Evolutionary conservation across 2,329 filamentous ascomycete genomes (phyloP).

Genomic region (Colletotrichum lini): DNA sequence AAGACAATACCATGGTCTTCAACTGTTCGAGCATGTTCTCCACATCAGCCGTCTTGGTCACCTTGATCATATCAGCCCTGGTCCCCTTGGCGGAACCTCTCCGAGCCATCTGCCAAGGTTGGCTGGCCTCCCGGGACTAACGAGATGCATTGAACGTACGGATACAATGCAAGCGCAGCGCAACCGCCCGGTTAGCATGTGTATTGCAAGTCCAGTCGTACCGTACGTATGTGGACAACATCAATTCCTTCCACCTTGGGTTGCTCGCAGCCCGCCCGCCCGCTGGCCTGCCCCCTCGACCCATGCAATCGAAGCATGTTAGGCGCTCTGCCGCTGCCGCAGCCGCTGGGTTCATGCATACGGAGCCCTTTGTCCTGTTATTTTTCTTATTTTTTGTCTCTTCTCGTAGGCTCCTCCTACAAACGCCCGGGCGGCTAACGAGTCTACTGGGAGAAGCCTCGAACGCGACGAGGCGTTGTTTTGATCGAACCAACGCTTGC

Average conservation of each 20-base stretch:
- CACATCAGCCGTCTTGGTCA: slow-evolving; percentile 22
- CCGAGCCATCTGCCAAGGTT: slow-evolving; percentile 1
- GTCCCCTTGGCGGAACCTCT: slow-evolving; percentile 15
- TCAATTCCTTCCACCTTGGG: background rate
- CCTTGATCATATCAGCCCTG: slow-evolving; percentile 3
- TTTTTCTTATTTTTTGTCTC: background rate
- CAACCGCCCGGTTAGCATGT: background rate
- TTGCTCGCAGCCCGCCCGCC: too few species aligned
- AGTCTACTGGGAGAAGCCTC: slow-evolving; percentile 15
- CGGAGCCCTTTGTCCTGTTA: background rate
- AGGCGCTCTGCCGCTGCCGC: slow-evolving; percentile 26
- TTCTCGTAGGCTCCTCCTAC: background rate
- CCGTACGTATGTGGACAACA: background rate
- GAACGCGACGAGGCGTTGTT: background rate
- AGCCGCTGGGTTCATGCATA: slow-evolving; percentile 22
- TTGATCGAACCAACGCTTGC: slow-evolving; percentile 7
- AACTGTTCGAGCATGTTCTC: slow-evolving; percentile 10
- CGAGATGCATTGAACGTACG: background rate
- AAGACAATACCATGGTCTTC: background rate
- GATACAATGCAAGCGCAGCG: background rate
- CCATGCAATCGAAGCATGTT: slow-evolving; percentile 7
- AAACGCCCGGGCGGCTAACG: slow-evolving; percentile 6
- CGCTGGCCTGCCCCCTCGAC: background rate
- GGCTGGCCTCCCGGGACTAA: background rate
- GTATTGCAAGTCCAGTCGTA: background rate